phyloP scores from a whole-genome alignment of 2,329 filamentous ascomycete genomes.

The Ophiostoma sp. region DNA sequence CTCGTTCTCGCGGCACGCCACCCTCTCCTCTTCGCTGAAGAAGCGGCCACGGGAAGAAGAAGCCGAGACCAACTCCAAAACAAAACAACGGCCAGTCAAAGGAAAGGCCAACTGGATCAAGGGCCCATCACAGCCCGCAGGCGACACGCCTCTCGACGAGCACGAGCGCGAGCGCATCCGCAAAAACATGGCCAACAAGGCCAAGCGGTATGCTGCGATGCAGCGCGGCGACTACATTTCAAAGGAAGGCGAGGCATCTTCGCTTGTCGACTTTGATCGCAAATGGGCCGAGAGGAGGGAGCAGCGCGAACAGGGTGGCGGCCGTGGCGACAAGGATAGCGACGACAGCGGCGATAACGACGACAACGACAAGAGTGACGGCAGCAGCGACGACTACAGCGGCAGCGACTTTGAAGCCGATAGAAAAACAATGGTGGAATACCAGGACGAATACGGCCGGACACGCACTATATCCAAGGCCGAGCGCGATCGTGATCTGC shows the following conservation, averaged over 20 bases:
- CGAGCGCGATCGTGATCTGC: conserved; percentile 60
- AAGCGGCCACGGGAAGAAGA: not conserved
- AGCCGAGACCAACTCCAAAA: not conserved
- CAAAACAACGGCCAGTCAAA: not conserved
- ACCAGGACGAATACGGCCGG: conserved; percentile 89
- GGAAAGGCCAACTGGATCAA: conserved; percentile 28
- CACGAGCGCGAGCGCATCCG: conserved; percentile 65
- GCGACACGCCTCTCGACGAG: conserved; percentile 57
- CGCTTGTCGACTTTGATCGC: conserved; percentile 86
- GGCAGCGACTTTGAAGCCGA: conserved; percentile 43
- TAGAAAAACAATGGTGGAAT: conserved; percentile 58
- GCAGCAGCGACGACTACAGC: conserved; percentile 38
- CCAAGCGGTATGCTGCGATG: conserved; percentile 79
- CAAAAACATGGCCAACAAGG: conserved; percentile 85
- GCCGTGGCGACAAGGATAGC: conserved; percentile 29
- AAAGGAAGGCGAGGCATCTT: conserved; percentile 58
- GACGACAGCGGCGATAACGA: conserved; percentile 63
- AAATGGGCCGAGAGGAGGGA: conserved; percentile 77
- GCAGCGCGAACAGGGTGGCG: conserved; percentile 49
- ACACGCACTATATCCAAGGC: conserved; percentile 65
- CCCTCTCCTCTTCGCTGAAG: conserved; percentile 23
- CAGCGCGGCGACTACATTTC: conserved; percentile 81
- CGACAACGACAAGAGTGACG: conserved; percentile 55
- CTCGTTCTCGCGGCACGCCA: not conserved
- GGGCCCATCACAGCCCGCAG: conserved; percentile 34